Base-by-base conservation (phyloP, 345 rosid genomes). In the Adansonia digitata region DNA sequence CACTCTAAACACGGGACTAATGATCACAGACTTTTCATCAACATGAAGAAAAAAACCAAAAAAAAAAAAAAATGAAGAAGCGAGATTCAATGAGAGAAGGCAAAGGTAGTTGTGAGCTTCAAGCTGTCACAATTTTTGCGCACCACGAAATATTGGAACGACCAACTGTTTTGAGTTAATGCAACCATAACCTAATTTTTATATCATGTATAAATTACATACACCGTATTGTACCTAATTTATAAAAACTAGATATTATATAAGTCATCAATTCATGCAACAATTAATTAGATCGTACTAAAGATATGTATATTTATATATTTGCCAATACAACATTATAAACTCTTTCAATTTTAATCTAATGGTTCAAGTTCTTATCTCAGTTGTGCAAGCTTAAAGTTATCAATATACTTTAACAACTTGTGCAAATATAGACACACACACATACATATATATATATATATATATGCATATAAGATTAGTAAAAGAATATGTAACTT, bases 111-210 rank as follows among this genome's bases (percentile, higher is more conserved):
- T 62, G 71, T 61, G 69, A 9, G 37, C 18, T 45, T 45, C 71
- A 37, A 61, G 29, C 14, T 57, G 37, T 42, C 37, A 11, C 40
- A 3, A 26, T 9, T 27, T 48, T 48, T 18, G 40, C 56, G 26
- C 49, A 18, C 55, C 67, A 56, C 39, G 5, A 57, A 7, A 14
- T 26, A 26, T 14, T n/a, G 51, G 43, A 68, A 17, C 46, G 0
- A 14, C 53, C 71, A 70, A 60, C 79, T 26, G 69, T 31, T 49
- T 60, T 35, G 29, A 48, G 27, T 69, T 51, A 77, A 49, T 71
- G 75, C 65, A 39, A 51, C 45, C 45, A 8, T 71, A 26, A 61
- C 62, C 75, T 37, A 18, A 45, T 26, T 68, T 14, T 15, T 27
- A 10, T 27, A 59, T 4, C 13, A 9, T 9, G 11, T 45, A 20